phyloP scores from a whole-genome alignment of 1,139 yeast genomes.

The Yamadazyma kanchanaburiensis region DNA sequence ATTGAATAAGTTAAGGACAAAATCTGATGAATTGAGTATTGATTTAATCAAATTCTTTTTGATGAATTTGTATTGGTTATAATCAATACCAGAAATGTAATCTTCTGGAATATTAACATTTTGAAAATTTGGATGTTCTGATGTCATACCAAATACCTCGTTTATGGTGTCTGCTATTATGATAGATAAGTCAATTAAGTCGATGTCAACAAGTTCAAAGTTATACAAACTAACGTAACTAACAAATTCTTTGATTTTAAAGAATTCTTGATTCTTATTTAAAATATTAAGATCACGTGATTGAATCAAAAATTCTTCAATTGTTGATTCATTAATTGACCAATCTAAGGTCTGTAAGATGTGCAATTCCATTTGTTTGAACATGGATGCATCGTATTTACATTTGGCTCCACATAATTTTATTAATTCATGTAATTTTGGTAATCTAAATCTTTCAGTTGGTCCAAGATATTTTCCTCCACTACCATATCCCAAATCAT shows the following conservation, averaged over 20 bases:
- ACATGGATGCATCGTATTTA: slow-evolving; percentile 60
- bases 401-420: slow-evolving; percentile 58
- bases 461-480: slow-evolving; percentile 67
- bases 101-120: slow-evolving; percentile 14
- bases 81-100: slow-evolving; percentile 12
- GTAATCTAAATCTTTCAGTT: slow-evolving; percentile 62
- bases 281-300: slow-evolving; percentile 31
- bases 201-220: slow-evolving; percentile 32
- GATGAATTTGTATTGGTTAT: slow-evolving; percentile 23
- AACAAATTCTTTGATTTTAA: slow-evolving; percentile 36
- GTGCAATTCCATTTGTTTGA: slow-evolving; percentile 51
- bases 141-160: slow-evolving; percentile 21
- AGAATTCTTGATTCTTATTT: slow-evolving; percentile 24
- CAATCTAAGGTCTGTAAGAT: slow-evolving; percentile 59
- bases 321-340: slow-evolving; percentile 56
- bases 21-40: slow-evolving; percentile 31
- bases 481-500: slow-evolving; percentile 43
- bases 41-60: slow-evolving; percentile 31
- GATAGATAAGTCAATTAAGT: slow-evolving; percentile 29
- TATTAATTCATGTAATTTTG: slow-evolving; percentile 59
- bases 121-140: slow-evolving; percentile 21
- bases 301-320: slow-evolving; percentile 46
- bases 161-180: slow-evolving; percentile 38
- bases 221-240: slow-evolving; percentile 36
- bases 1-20: slow-evolving; percentile 28